Base-by-base conservation (phyloP, 2,329 filamentous ascomycete genomes). In the Phyllosticta citrichinensis region DNA sequence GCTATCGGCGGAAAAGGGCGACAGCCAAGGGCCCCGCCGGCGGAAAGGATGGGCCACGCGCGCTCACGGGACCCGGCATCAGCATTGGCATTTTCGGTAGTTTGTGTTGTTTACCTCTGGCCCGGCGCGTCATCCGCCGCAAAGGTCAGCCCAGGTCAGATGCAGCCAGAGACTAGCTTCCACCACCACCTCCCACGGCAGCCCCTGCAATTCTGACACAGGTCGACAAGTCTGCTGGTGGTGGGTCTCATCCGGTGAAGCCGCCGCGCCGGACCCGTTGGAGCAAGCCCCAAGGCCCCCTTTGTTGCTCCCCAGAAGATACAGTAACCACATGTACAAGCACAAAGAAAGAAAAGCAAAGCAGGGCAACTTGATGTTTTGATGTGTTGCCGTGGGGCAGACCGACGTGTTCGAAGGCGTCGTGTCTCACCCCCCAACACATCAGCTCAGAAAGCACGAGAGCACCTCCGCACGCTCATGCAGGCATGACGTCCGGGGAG, bases 101-200 rank as follows among this genome's bases (percentile, higher is more conserved):
- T 57, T 56, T 57, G 55, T 61, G 60, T 55, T 62, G 60, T 62
- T 62, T 62, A 62, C 60, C 35, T 62, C 55, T 62, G 25, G 33
- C 10, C 47, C 55, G 60, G 51, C 56, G 60, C 60, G 60, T 62
- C 56, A 22, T 35, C 60, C 60, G 17, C 17, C 40, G 40, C 17
- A 17, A n/a, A n/a, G 12, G 35, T 47, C 14, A 8, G 40, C n/a
- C 27, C 14, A 47, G 40, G 40, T 47, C 14, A n/a, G 40, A 47
- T 47, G 40, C 40, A 47, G 40, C 40, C 40, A n/a, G 40, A 47
- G 6, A n/a, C n/a, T 47, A 47, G 40, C 40, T 47, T 14, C 40
- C 40, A 47, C 12, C 35, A 14, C 35, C 40, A 47, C 40, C 40
- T 47, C 40, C 12, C n/a, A n/a, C 40, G 14, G 40, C 40, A 47